Conservation (phyloP, 2,329 filamentous ascomycete genomes). For the Trichoderma brevicompactum region DNA sequence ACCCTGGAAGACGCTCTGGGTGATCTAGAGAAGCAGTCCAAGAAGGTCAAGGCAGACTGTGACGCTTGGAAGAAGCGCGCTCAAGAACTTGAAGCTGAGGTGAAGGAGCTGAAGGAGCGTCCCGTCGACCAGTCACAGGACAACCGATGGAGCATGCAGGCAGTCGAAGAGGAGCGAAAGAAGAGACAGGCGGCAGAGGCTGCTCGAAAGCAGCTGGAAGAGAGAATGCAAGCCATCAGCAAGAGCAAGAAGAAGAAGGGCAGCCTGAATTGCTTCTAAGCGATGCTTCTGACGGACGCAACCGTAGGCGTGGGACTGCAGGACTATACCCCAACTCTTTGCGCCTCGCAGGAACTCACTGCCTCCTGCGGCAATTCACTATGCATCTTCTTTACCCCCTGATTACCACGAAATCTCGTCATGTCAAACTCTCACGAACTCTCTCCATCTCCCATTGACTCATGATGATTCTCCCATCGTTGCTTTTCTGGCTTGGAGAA, state of each 20-base stretch:
- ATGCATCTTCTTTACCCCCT: conserved; percentile 11
- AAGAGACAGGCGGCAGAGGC: conserved; percentile 89
- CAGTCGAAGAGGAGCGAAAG: conserved; percentile 94
- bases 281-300: conserved; percentile 5
- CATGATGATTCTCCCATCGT: conserved; percentile 12
- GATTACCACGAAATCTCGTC: conserved; percentile 6
- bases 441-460: neutral
- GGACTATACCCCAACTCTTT: conserved; percentile 29
- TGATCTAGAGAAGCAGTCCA: conserved; percentile 88
- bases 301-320: conserved; percentile 11
- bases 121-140: conserved; percentile 55
- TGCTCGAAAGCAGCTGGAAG: conserved; percentile 85
- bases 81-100: conserved; percentile 71
- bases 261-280: conserved; percentile 94
- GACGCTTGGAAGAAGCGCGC: conserved; percentile 91
- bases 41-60: conserved; percentile 87
- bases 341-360: conserved; percentile 24
- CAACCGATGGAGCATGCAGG: conserved; percentile 74
- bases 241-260: conserved; percentile 93
- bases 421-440: conserved; percentile 28
- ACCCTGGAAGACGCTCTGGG: conserved; percentile 95
- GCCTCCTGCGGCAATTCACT: neutral
- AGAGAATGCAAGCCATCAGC: conserved; percentile 90
- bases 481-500: conserved; percentile 3
- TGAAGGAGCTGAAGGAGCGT: conserved; percentile 64